These are phyloP conservation scores for Aegilops tauschii DNA, from an alignment of 176 grass and related monocot genomes.

Conservation along the genomic window DNA sequence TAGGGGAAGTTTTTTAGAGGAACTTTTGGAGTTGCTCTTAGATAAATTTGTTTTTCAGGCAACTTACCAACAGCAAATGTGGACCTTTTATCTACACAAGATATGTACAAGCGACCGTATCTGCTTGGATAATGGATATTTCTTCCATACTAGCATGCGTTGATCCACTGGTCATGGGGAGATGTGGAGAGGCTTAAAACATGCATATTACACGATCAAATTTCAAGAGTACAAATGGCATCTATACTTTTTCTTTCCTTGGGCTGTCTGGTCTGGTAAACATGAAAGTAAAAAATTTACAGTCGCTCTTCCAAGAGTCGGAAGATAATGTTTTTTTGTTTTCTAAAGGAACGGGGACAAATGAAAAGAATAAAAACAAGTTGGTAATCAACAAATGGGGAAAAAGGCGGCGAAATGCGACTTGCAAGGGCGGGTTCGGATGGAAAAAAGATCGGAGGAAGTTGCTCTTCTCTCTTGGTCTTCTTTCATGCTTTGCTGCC, in stretches of 20 bases:
- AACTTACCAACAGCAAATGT: too few relatives aligned
- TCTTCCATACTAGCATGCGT: not conserved
- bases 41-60: too few relatives aligned
- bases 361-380: constrained; percentile 54
- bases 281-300: constrained; percentile 61
- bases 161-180: not conserved
- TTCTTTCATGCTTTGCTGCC: constrained; percentile 29
- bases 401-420: not conserved
- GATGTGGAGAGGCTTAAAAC: not conserved
- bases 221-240: constrained; percentile 43
- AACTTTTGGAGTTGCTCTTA: too few relatives aligned
- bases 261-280: constrained; percentile 36
- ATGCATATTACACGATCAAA: constrained; percentile 17
- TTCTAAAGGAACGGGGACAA: constrained; percentile 29
- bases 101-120: not conserved
- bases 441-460: constrained; percentile 21
- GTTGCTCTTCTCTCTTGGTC: constrained; percentile 17
- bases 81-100: too few relatives aligned
- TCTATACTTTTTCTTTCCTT: constrained; percentile 67
- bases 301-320: constrained; percentile 44
- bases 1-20: too few relatives aligned
- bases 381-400: constrained; percentile 48
- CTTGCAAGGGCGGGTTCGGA: not conserved
- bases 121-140: not conserved
- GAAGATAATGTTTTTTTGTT: constrained; percentile 28